phyloP scores from a whole-genome alignment of 768 basidiomycete species.

The Sutorius australiensis region DNA sequence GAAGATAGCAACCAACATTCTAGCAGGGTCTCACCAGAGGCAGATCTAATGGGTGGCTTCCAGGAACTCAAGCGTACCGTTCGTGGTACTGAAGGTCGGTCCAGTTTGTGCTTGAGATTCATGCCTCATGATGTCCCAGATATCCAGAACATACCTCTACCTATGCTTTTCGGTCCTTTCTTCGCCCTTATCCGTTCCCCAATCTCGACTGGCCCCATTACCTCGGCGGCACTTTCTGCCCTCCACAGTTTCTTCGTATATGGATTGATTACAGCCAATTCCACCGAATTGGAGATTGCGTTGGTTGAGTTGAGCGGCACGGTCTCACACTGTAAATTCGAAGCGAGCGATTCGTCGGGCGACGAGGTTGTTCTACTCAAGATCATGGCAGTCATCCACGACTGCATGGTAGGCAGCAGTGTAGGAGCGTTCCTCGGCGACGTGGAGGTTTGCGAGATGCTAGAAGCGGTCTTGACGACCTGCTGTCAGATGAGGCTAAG shows the following conservation, averaged over 20 bases:
- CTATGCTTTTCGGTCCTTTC: constrained; percentile 77
- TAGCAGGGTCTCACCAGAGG: constrained; percentile 60
- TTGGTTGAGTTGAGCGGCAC: constrained; percentile 84
- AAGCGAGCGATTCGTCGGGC: constrained; percentile 94
- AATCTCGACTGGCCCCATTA: constrained; percentile 94
- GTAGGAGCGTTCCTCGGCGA: constrained; percentile 79
- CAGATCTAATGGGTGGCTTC: constrained; percentile 87
- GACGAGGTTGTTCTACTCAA: constrained; percentile 94
- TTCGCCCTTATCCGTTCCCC: constrained; percentile 91
- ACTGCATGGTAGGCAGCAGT: constrained; percentile 63
- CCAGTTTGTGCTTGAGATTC: constrained; percentile 5
- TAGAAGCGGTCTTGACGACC: constrained; percentile 95
- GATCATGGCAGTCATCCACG: constrained; percentile 86
- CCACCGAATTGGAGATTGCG: constrained; percentile 57
- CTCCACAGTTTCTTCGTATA: constrained; percentile 86
- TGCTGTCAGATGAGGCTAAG: constrained; percentile 96
- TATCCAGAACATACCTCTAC: constrained; percentile 51
- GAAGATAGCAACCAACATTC: constrained; percentile 40
- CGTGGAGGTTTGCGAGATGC: constrained; percentile 95
- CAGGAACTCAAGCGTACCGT: constrained; percentile 76
- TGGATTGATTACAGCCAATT: constrained; percentile 59
- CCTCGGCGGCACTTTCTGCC: constrained; percentile 86
- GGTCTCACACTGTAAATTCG: constrained; percentile 95
- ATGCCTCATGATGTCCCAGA: constrained; percentile 43
- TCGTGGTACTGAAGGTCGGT: constrained; percentile 62